phyloP scores from a whole-genome alignment of 2,329 filamentous ascomycete species.

The Aaosphaeria pasadenensis region DNA sequence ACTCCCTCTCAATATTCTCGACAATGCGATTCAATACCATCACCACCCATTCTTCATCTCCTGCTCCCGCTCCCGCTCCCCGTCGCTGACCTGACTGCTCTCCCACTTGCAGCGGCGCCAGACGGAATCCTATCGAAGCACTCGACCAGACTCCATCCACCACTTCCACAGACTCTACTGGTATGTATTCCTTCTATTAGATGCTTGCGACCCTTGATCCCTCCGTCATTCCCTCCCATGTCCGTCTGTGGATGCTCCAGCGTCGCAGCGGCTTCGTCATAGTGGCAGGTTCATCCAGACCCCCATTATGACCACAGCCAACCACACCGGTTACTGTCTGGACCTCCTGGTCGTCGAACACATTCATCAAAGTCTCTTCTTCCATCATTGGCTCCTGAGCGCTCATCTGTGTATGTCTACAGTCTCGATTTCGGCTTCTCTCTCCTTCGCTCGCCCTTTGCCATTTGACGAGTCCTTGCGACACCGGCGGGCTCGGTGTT shows the following conservation, averaged over 20 bases:
- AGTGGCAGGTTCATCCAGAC: constrained; percentile 27
- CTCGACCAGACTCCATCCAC: constrained; percentile 22
- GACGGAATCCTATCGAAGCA: constrained; percentile 32
- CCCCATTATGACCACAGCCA: constrained; percentile 27
- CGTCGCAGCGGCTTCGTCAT: constrained; percentile 23
- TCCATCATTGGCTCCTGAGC: constrained; percentile 14
- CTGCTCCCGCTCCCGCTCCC: constrained; percentile 23
- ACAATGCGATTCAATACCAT: constrained; percentile 10
- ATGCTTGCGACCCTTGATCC: constrained; percentile 28
- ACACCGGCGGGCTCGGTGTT: constrained; percentile 39
- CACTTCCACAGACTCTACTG: constrained; percentile 18
- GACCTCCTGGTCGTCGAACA: constrained; percentile 13
- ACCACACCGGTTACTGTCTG: constrained; percentile 16
- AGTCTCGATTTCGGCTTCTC: constrained; percentile 21
- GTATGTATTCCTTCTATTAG: constrained; percentile 32
- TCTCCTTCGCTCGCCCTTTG: constrained; percentile 27
- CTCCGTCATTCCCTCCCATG: constrained; percentile 11
- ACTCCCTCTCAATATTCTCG: constrained; percentile 3
- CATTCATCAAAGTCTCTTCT: constrained; percentile 14
- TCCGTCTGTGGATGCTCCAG: constrained; percentile 12
- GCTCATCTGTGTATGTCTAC: constrained; percentile 16
- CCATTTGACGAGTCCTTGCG: constrained; percentile 32
- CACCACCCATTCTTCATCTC: constrained; percentile 10
- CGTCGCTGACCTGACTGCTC: constrained; percentile 26
- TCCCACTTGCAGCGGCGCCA: constrained; percentile 31